These are phyloP conservation scores for Dioszegia hungarica DNA, from an alignment of 768 basidiomycete species.

Conservation along the genomic window DNA sequence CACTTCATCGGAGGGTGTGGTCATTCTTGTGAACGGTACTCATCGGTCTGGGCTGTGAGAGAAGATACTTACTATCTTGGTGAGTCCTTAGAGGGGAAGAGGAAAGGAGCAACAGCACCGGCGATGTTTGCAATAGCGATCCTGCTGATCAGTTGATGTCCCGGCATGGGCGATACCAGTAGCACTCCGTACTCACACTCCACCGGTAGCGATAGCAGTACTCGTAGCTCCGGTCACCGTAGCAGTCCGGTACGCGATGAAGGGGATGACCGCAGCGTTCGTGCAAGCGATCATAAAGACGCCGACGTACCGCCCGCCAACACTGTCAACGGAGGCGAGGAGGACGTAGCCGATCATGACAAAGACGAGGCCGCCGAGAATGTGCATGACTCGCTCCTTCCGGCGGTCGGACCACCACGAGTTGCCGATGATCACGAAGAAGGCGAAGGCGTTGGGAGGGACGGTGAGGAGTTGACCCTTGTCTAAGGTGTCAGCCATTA, in stretches of 20 bases:
- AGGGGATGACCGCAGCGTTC: constrained; percentile 42
- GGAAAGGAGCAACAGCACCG: constrained; percentile 32
- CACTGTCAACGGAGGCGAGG: constrained; percentile 27
- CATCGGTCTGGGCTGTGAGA: not conserved
- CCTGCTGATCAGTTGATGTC: constrained; percentile 1
- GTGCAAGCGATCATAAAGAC: constrained; percentile 42
- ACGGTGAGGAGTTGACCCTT: constrained; percentile 24
- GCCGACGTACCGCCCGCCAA: constrained; percentile 32
- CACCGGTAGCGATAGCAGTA: constrained; percentile 39
- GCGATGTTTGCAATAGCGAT: constrained; percentile 40
- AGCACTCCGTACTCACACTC: constrained; percentile 17
- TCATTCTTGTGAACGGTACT: too few relatives aligned
- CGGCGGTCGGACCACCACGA: constrained; percentile 31
- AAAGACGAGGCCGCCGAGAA: constrained; percentile 28
- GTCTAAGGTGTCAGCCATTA: constrained; percentile 7
- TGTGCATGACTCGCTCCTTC: constrained; percentile 31
- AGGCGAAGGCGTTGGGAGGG: constrained; percentile 29
- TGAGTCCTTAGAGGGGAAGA: constrained; percentile 29
- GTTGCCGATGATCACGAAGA: constrained; percentile 39
- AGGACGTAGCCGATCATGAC: constrained; percentile 36
- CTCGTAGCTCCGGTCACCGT: constrained; percentile 35
- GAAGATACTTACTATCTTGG: constrained; percentile 26
- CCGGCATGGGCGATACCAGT: not conserved
- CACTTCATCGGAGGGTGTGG: too few relatives aligned
- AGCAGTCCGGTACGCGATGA: constrained; percentile 33